Base-by-base conservation (phyloP, 129 eudicot genomes). In the Tagetes patula region DNA sequence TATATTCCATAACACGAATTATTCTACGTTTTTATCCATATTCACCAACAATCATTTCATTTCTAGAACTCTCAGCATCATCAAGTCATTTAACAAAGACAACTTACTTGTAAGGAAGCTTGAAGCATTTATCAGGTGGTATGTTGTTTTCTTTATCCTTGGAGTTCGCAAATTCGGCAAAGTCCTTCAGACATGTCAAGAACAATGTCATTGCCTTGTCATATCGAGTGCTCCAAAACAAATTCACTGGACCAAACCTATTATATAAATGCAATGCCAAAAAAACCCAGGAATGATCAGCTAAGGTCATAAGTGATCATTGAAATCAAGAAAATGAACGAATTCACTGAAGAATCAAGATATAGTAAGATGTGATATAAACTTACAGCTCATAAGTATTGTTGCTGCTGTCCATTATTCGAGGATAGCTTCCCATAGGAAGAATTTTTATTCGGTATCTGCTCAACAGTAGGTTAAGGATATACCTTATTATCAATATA, bases 391-490 rank as follows among this genome's bases (percentile, higher is more conserved):
- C 96, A 71, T 94, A 94, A n/a, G 88, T 84, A 84, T 80, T 94
- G 91, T 86, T 86, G 82, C 84, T 86, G 80, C 83, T 87, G 77
- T 94, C 96, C 96, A 86, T 88, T 32, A 94, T 86, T 69, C 93
- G 93, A 72, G 98, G 97, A 77, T 94, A 94, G 77, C 98, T 94
- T 53, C 98, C 98, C 98, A 88, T 88, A 39, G 97, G 97, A 77
- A 84, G 84, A 31, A 94, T 90, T 82, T 94, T 94, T 73, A 94
- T 94, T 42, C 89, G 86, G 82, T 88, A 94, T 81, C 99, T 94
- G 80, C 74, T 55, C 46, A 59, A 32, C 45, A 74, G 8, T 4
- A 38, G 58, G 75, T 80, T 79, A 77, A 88, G 81, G 89, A 79
- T 30, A 42, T 27, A 74, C 47, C 32, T 32, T 46, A 60, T 82